These are phyloP conservation scores for Hysterium pulicare DNA, from an alignment of 2,329 filamentous ascomycete genomes.

Conservation along the genomic window DNA sequence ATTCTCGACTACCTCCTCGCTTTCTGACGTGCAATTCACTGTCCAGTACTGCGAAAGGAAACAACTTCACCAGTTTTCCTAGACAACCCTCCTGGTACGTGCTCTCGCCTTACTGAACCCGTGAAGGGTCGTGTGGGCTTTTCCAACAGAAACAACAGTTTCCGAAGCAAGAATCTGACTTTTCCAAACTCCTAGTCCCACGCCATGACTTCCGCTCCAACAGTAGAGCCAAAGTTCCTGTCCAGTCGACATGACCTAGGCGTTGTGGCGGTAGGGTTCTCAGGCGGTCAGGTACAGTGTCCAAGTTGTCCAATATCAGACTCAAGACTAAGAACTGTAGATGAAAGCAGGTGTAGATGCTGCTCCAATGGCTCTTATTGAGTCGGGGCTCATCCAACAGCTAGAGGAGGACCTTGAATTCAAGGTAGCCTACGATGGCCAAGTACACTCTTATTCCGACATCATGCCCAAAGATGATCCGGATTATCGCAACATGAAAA, in stretches of 20 bases:
- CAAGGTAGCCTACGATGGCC: conserved; percentile 77
- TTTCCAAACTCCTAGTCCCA: not conserved
- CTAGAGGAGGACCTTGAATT: conserved; percentile 84
- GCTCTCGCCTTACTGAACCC: no score
- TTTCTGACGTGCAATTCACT: no score
- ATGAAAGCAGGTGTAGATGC: conserved; percentile 90
- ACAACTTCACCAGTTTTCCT: no score
- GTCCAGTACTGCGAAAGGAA: no score
- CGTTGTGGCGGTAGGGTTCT: conserved; percentile 93
- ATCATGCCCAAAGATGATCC: conserved; percentile 70
- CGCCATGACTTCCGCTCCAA: conserved; percentile 55
- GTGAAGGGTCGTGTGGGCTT: no score
- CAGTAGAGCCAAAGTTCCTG: conserved; percentile 71
- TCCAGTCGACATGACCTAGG: conserved; percentile 75
- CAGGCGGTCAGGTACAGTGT: conserved; percentile 78
- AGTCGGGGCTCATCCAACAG: conserved; percentile 80
- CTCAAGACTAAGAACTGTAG: no score
- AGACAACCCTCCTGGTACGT: no score
- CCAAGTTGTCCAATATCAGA: no score
- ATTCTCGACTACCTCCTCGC: no score
- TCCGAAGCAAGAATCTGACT: not conserved
- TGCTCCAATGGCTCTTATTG: conserved; percentile 82
- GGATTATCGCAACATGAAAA: conserved; percentile 89
- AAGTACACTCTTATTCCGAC: conserved; percentile 78
- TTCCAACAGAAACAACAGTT: no score